Base-by-base conservation (phyloP, 108 stramenopile species). In the Pseudonitzschia multiseries region DNA sequence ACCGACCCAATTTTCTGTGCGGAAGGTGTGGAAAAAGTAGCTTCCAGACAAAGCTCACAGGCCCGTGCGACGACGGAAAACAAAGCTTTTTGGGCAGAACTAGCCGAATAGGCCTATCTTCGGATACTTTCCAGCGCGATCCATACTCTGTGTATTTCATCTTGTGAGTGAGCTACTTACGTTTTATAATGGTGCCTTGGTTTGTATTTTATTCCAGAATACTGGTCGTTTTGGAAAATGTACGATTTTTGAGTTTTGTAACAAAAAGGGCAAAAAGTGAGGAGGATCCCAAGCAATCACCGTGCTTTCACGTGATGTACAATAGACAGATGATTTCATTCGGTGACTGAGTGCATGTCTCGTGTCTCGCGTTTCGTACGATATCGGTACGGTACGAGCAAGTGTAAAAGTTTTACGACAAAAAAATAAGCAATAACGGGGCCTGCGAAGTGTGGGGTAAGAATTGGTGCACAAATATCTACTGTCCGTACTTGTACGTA, bases 171-270 rank as follows among this genome's bases (percentile, higher is more conserved):
- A 17, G 26, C 10, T 40, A 62, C 61, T 62, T 62, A 62, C 61
- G 5, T 62, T 62, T n/a, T 62, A 0, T 62, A 36, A 3, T n/a
- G 32, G 61, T 62, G 5, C 12, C 61, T 33, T 33, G 13, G 32
- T 40, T 31, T 21, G 9, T 13, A 40, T 62, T 62, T 62, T 62
- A 62, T 62, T 62, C 32, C 29, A 21, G 40, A 40, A 62, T 40
- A 62, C 32, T 40, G 2, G 36, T 62, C 33, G 13, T 62, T 62
- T 62, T 62, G 33, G 61, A 62, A 56, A 26, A 26, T 56, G 54
- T 56, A 56, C 17, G 54, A 56, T 8, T 56, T 56, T 56, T 56
- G 54, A 24, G 21, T 56, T 56, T 56, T 56, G 54, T 26, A 2
- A 17, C 2, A 10, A 56, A 56, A n/a, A 56, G 2, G 21, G 10